Evolutionary conservation across 2,329 filamentous ascomycete species (phyloP), one percentile per base, ranked within the genome.

Genomic region (Ophiostoma sp.): DNA sequence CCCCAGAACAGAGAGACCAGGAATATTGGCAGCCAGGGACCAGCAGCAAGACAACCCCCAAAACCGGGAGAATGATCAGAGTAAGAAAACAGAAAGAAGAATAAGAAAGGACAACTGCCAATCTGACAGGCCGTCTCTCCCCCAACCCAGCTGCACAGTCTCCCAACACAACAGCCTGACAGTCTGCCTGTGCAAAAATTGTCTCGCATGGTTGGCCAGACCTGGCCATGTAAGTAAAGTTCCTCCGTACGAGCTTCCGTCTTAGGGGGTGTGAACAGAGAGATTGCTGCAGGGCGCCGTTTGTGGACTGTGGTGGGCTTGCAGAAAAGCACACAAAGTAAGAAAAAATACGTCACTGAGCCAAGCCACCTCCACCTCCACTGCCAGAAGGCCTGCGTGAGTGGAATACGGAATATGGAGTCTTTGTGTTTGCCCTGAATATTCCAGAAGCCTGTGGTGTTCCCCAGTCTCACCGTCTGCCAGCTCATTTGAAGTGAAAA

Each of bases 211-310:
- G n/a, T 42, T 42, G 39, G 12, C 7, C 12, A 12, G 39, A 0
- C 48, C 15, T 52, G 25, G 25, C 11, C 55, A 63, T 63, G 17
- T 63, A 52, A 22, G 19, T n/a, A 22, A 9, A 63, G 19, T 39
- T 63, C 31, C 59, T 63, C 59, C 19, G 59, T 39, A 63, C 59
- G 59, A 63, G 33, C 59, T 22, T 63, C 31, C 59, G 31, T 63
- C 59, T 39, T 63, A 61, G 31, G 57, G 19, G 57, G 15, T n/a
- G 59, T n/a, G 17, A 39, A n/a, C 2, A 11, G 17, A 61, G 12
- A 36, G 2, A 19, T 61, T n/a, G 55, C 28, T 36, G 55, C 28
- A 33, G 39, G 9, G 39, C 39, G 4, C 39, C 15, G 39, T 42
- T 12, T 12, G 11, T 22, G 12, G 3, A 19, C 33, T n/a, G 15